Conservation (phyloP, 1,139 yeast species). For the Candida mesenterica region DNA sequence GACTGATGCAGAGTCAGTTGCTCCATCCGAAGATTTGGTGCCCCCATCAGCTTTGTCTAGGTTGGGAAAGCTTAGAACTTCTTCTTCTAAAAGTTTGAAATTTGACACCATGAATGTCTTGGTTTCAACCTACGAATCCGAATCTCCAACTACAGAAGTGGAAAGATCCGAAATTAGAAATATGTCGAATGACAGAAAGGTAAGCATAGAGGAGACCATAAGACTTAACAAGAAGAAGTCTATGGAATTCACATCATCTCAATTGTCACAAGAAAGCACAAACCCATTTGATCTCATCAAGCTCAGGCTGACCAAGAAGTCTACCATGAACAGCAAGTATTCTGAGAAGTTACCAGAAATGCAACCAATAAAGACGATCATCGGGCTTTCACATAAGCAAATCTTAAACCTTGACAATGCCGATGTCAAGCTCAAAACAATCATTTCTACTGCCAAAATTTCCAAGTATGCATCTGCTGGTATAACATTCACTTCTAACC, state of each 20-base stretch:
- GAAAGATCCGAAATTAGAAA: constrained; percentile 7
- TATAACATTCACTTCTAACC: constrained; percentile 27
- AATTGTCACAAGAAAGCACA: constrained; percentile 9
- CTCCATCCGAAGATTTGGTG: constrained; percentile 3
- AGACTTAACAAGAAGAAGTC: constrained; percentile 16
- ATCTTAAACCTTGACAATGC: constrained; percentile 31
- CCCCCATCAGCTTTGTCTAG: constrained; percentile 5
- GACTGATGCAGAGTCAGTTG: constrained; percentile 5
- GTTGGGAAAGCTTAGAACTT: constrained; percentile 6
- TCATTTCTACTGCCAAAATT: constrained; percentile 30
- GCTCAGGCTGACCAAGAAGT: constrained; percentile 30
- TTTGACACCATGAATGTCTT: constrained; percentile 11
- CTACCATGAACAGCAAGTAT: constrained; percentile 28
- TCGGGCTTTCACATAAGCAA: constrained; percentile 41
- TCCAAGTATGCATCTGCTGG: constrained; percentile 33
- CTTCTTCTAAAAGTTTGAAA: constrained; percentile 7
- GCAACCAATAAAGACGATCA: constrained; percentile 38
- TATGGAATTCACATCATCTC: constrained; percentile 12
- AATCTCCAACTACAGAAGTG: constrained; percentile 13
- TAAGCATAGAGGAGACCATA: constrained; percentile 15
- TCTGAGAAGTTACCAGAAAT: constrained; percentile 35
- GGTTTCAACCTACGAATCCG: constrained; percentile 9
- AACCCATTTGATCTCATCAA: constrained; percentile 30
- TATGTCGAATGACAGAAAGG: constrained; percentile 9
- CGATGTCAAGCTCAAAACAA: constrained; percentile 43